Percentiles rank a stretch among this genome's conserved stretches.
Evolutionary conservation across 108 stramenopile species (phyloP).

Genomic region (Cylindrotheca closterium): DNA sequence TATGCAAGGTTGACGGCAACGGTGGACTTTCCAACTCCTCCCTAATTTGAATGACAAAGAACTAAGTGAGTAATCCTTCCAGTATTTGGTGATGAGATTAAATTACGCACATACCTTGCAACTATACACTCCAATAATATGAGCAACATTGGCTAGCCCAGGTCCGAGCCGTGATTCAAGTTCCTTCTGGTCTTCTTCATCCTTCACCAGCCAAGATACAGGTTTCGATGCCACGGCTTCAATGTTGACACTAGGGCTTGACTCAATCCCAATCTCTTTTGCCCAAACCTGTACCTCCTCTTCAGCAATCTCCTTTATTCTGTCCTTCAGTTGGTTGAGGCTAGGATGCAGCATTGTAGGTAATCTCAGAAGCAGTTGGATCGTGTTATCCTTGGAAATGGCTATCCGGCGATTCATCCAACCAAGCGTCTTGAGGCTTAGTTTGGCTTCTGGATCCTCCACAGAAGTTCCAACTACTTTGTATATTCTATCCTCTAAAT

Average conservation of each 20-base stretch:
- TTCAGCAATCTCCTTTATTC: slow-evolving; percentile 37
- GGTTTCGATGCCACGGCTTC: slow-evolving; percentile 31
- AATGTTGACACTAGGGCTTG: slow-evolving; percentile 26
- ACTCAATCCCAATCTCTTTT: slow-evolving; percentile 12
- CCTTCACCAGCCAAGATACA: slow-evolving; percentile 25
- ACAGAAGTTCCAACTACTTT: slow-evolving; percentile 26
- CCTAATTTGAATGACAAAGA: slow-evolving; percentile 48
- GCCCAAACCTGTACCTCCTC: slow-evolving; percentile 30
- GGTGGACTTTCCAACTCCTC: slow-evolving; percentile 99
- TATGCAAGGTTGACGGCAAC: slow-evolving; percentile 97
- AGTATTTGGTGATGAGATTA: too few relatives aligned
- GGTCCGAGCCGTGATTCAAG: slow-evolving; percentile 45
- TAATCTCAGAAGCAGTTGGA: slow-evolving; percentile 49
- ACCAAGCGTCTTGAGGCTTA: slow-evolving; percentile 30
- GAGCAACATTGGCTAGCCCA: slow-evolving; percentile 65
- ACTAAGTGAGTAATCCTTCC: slow-evolving; percentile 3
- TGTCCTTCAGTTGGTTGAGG: slow-evolving; percentile 41
- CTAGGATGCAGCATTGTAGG: slow-evolving; percentile 74
- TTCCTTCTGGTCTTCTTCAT: slow-evolving; percentile 36
- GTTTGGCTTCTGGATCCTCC: slow-evolving; percentile 43
- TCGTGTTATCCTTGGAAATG: slow-evolving; percentile 22
- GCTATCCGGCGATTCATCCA: slow-evolving; percentile 45
- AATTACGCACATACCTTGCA: slow-evolving; percentile 66
- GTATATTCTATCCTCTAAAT: slow-evolving; percentile 47
- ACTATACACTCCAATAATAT: slow-evolving; percentile 86